Evolutionary conservation across 495 filamentous ascomycete genomes (phyloP).

Genomic region (Lasiosphaeria ovina): DNA sequence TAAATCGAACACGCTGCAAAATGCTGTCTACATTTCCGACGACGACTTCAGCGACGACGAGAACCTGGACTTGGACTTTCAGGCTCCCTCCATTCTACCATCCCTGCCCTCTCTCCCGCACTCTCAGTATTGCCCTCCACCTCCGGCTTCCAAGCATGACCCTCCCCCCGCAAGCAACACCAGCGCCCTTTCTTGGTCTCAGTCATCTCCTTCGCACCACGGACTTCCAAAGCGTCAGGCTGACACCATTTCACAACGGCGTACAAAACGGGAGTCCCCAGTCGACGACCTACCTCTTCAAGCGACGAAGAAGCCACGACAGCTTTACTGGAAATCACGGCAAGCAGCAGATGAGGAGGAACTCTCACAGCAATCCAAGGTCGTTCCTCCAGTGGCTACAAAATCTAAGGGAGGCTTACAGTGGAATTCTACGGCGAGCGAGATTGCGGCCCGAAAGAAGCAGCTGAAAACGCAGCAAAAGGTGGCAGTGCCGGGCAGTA

Average conservation of each 20-base stretch:
- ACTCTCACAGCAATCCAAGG: constrained; percentile 30
- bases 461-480: constrained; percentile 61
- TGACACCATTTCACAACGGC: constrained; percentile 9
- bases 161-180: constrained; percentile 18
- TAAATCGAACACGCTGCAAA: not conserved
- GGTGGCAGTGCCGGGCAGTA: constrained; percentile 34
- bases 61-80: constrained; percentile 61
- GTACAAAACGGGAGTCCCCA: constrained; percentile 36
- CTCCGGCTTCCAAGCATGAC: constrained; percentile 2
- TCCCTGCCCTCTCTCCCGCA: constrained; percentile 19
- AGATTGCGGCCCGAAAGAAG: constrained; percentile 79
- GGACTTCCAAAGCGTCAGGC: constrained; percentile 12
- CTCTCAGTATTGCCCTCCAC: constrained; percentile 8
- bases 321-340: constrained; percentile 32
- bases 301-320: constrained; percentile 31
- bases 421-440: constrained; percentile 83
- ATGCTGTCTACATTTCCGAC: constrained; percentile 52
- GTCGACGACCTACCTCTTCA: constrained; percentile 21
- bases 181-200: constrained; percentile 29
- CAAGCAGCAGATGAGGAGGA: constrained; percentile 22
- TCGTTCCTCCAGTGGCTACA: constrained; percentile 29
- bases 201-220: constrained; percentile 35
- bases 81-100: constrained; percentile 47
- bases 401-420: constrained; percentile 41
- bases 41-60: constrained; percentile 70